Base-by-base conservation (phyloP, 768 basidiomycete species). In the Tulasnella sp. region DNA sequence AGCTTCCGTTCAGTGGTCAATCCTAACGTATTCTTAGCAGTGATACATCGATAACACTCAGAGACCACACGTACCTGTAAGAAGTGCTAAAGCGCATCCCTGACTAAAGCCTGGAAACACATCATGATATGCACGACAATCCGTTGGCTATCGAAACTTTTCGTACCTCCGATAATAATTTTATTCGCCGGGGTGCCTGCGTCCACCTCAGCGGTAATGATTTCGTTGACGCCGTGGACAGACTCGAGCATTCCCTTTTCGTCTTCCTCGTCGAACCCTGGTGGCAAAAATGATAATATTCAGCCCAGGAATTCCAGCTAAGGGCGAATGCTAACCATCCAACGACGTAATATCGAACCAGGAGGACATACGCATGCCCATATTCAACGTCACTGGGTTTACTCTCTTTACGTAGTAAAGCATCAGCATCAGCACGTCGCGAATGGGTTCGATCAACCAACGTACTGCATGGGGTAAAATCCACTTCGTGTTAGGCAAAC, bases 131-230 rank as follows among this genome's bases (percentile, higher is more conserved):
- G 15, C 2, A 25, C 2, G 14, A 6, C 27, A 51, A 15, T 39
- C 31, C 21, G 17, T 3, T 17, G 14, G 32, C 6, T 21, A 48
- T 23, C 17, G 27, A 17, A 65, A 88, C 91, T 67, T 94, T 91
- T 59, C 82, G 84, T 71, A 93, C 92, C 92, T 34, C 88, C 90
- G 21, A 97, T 69, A 31, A 94, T 76, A 63, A 94, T 84, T 49
- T 84, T 78, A 54, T 75, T 73, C 23, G 83, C 70, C 7, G 80
- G 75, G 51, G 84, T 79, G 32, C 86, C 86, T 6, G 75, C 73
- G 46, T 81, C 79, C 17, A 92, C 73, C 69, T 97, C 92, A 2
- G 75, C 73, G 11, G 78, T 73, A 65, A 98, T 82, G 62, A 93
- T 71, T 58, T 76, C 69, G 63, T 82, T 82, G 63, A 94, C 73